A percentile compares a stretch with the other conserved stretches of the same genome.
phyloP scores from a whole-genome alignment of 176 grass and related monocot genomes.

The Leersia perrieri region DNA sequence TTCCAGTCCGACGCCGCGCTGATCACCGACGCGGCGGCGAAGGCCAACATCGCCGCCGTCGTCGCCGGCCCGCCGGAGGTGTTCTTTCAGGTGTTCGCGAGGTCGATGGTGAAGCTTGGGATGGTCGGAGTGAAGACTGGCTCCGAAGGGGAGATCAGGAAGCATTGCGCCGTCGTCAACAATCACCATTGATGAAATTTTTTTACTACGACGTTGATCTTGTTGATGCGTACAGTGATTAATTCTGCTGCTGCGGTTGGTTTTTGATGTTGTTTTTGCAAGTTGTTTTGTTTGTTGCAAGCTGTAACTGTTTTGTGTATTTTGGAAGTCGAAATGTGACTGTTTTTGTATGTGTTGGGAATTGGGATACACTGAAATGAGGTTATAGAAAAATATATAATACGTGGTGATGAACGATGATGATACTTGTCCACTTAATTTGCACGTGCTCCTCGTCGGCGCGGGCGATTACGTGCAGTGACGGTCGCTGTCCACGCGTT shows the following conservation, averaged over 20 bases:
- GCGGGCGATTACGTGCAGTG: not conserved
- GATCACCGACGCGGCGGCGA: constrained; percentile 39
- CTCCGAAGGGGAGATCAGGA: constrained; percentile 67
- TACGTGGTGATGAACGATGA: not conserved
- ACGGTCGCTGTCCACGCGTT: not conserved
- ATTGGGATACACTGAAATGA: no score
- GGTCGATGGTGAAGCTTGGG: constrained; percentile 70
- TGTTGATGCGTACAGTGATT: no score
- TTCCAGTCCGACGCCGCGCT: constrained; percentile 82
- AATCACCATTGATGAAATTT: not conserved
- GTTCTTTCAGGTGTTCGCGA: constrained; percentile 65
- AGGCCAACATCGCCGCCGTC: constrained; percentile 37
- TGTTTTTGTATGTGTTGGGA: not conserved
- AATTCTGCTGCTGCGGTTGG: no score
- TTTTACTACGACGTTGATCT: no score
- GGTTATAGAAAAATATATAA: not conserved
- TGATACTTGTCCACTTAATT: no score
- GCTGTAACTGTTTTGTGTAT: not conserved
- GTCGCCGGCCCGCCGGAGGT: constrained; percentile 18
- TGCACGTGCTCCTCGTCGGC: not conserved
- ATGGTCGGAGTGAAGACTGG: constrained; percentile 66
- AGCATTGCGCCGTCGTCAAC: constrained; percentile 59
- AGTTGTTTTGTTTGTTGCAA: not conserved
- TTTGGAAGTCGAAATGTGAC: not conserved
- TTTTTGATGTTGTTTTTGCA: no score